These are phyloP conservation scores for Boletus speciosus DNA, from an alignment of 768 basidiomycete species.

Conservation along the genomic window DNA sequence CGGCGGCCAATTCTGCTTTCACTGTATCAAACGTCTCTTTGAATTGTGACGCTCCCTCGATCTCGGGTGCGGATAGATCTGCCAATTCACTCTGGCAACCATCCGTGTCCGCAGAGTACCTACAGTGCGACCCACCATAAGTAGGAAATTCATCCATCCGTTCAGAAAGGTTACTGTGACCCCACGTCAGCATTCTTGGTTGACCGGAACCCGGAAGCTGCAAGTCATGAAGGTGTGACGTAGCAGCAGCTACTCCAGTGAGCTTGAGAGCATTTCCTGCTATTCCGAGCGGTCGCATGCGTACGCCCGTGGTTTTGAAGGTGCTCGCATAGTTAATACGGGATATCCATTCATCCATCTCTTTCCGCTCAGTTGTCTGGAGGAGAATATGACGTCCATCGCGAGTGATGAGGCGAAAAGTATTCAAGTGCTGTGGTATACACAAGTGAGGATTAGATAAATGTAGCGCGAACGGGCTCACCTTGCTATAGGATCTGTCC, in stretches of 20 bases:
- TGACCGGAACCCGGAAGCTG: conserved; percentile 34
- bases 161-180: conserved; percentile 37
- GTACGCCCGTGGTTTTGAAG: conserved; percentile 81
- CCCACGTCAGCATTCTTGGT: conserved; percentile 38
- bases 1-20: conserved; percentile 76
- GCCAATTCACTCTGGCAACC: conserved; percentile 11
- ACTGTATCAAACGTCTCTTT: conserved; percentile 84
- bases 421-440: conserved; percentile 48
- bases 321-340: conserved; percentile 91
- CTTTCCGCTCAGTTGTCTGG: conserved; percentile 62
- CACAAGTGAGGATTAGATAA: conserved; percentile 2
- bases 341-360: conserved; percentile 88
- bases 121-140: conserved; percentile 21
- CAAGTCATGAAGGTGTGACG: conserved; percentile 74
- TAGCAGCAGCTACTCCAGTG: conserved; percentile 82
- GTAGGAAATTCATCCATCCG: conserved; percentile 35
- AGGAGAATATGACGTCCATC: conserved; percentile 81
- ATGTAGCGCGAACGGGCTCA: conserved; percentile 30
- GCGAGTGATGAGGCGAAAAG: conserved; percentile 73
- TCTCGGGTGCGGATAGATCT: conserved; percentile 48
- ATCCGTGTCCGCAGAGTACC: conserved; percentile 31
- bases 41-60: conserved; percentile 63
- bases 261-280: conserved; percentile 67
- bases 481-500: conserved; percentile 77
- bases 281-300: conserved; percentile 74